Evolutionary conservation across 345 rosid species (phyloP), one percentile per base, ranked within the genome.

Genomic region (Salix suchowensis): DNA sequence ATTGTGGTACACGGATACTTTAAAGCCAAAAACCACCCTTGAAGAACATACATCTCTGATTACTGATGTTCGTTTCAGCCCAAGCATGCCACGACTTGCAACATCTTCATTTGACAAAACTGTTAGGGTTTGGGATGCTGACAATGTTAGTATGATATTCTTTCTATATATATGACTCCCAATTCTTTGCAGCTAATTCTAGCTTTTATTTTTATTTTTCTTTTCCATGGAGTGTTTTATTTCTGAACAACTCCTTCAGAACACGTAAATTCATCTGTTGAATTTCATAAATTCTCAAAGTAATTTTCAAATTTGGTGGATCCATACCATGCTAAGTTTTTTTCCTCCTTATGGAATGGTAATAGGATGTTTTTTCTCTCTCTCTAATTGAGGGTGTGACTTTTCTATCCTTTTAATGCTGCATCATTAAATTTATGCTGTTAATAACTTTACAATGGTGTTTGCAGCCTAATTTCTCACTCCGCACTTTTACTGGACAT

Each of bases 91-190:
- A 52, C 95, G 94, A 28, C 91, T 96, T 73, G 99, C 98, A 42
- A 96, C 99, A 55, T 93, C 99, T 65, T 96, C 99, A 16, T 96
- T 89, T 66, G 99, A 96, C 87, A 93, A 93, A 85, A 91, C 97
- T 76, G 99, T 96, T 86, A 85, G 94, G 81, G 98, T 96, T 76
- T 96, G 99, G 99, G 99, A 96, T 77, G 97, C 93, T 78, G 99
- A 93, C 82, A 93, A 88, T 82, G 99, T 96, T 65, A 85, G 90
- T 85, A 68, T 54, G 75, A 18, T 61, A 50, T 46, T 80, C 62
- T 66, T 76, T 34, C 19, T 36, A 12, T 44, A 67, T 73, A 12
- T 44, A 67, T 73, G 13, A 68, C 58, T 23, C 55, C 2, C 30
- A 68, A 34, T 65, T 52, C 48, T 65, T 65, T 77, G 28, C 48